Percentiles rank a stretch among this genome's conserved stretches.
These are phyloP conservation scores for Sarocladiaceae sp. DNA, from an alignment of 2,329 filamentous ascomycete genomes.

Conservation along the genomic window DNA sequence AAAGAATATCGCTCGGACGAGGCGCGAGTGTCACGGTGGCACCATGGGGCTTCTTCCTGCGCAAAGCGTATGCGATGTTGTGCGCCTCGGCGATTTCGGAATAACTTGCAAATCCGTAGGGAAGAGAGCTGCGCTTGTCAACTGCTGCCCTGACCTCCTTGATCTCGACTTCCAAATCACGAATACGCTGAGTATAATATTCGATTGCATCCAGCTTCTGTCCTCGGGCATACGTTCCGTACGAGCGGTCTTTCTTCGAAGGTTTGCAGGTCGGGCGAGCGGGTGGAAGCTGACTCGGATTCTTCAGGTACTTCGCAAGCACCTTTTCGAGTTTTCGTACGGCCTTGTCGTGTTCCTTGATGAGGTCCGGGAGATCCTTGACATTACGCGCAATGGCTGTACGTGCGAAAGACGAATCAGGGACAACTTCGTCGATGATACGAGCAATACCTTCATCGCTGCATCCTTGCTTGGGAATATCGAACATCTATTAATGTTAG, in stretches of 20 bases:
- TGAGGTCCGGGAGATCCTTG: slow-evolving; percentile 80
- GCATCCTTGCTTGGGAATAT: slow-evolving; percentile 72
- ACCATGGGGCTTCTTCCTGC: slow-evolving; percentile 75
- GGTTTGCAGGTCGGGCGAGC: slow-evolving; percentile 75
- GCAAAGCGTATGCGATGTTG: slow-evolving; percentile 75
- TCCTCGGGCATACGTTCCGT: slow-evolving; percentile 57
- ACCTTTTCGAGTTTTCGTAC: slow-evolving; percentile 81
- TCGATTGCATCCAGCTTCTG: slow-evolving; percentile 92
- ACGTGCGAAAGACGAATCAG: slow-evolving; percentile 72
- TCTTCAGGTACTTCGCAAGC: slow-evolving; percentile 84
- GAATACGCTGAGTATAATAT: slow-evolving; percentile 82
- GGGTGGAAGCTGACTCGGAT: slow-evolving; percentile 74
- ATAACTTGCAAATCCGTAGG: slow-evolving; percentile 94
- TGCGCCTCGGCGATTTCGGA: slow-evolving; percentile 85
- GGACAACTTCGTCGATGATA: slow-evolving; percentile 75
- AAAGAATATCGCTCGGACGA: slow-evolving; percentile 87
- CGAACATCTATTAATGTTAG: slow-evolving; percentile 59
- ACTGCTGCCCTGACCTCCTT: slow-evolving; percentile 76
- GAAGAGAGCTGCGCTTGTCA: slow-evolving; percentile 82
- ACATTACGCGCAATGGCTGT: slow-evolving; percentile 88
- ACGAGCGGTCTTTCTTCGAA: slow-evolving; percentile 72
- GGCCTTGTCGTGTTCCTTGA: slow-evolving; percentile 74
- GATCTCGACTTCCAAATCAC: slow-evolving; percentile 76
- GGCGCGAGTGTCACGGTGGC: slow-evolving; percentile 77
- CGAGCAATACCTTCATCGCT: slow-evolving; percentile 84